Evolutionary conservation across 2,329 filamentous ascomycete genomes (phyloP).

Genomic region (Pseudopyrenochaeta lycopersici): DNA sequence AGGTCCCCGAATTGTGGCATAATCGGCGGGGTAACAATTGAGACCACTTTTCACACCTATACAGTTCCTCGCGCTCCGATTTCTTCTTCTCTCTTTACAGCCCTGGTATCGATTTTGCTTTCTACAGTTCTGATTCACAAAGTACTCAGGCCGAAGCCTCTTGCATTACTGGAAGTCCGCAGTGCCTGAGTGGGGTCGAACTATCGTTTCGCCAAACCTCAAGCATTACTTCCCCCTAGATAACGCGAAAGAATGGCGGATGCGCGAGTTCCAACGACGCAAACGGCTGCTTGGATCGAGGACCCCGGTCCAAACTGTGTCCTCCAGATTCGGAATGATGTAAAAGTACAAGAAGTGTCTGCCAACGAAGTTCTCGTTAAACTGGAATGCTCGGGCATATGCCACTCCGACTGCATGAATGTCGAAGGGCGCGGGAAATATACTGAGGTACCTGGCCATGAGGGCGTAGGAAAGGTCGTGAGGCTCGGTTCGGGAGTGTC

Average conservation of each 20-base stretch:
- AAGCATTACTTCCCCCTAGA: background rate
- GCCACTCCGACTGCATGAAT: slow-evolving; percentile 59
- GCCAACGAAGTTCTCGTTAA: slow-evolving; percentile 57
- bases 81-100: too few relatives aligned
- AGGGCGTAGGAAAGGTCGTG: slow-evolving; percentile 57
- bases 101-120: too few relatives aligned
- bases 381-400: slow-evolving; percentile 58
- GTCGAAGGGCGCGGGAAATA: slow-evolving; percentile 54
- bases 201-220: too few relatives aligned
- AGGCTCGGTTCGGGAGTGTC: slow-evolving; percentile 41
- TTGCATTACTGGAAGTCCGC: too few relatives aligned
- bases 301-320: slow-evolving; percentile 45
- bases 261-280: slow-evolving; percentile 37
- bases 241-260: background rate
- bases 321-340: slow-evolving; percentile 46
- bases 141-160: background rate
- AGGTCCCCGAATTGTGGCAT: slow-evolving; percentile 5
- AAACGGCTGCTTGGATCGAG: slow-evolving; percentile 50
- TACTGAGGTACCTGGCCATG: slow-evolving; percentile 58
- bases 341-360: slow-evolving; percentile 49
- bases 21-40: slow-evolving; percentile 6
- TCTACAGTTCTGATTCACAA: too few relatives aligned
- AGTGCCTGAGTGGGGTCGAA: too few relatives aligned
- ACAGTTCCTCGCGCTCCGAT: too few relatives aligned
- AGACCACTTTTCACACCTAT: background rate